Base-by-base conservation (phyloP, 1,284 basidiomycete genomes). In the Ustilago tritici region DNA sequence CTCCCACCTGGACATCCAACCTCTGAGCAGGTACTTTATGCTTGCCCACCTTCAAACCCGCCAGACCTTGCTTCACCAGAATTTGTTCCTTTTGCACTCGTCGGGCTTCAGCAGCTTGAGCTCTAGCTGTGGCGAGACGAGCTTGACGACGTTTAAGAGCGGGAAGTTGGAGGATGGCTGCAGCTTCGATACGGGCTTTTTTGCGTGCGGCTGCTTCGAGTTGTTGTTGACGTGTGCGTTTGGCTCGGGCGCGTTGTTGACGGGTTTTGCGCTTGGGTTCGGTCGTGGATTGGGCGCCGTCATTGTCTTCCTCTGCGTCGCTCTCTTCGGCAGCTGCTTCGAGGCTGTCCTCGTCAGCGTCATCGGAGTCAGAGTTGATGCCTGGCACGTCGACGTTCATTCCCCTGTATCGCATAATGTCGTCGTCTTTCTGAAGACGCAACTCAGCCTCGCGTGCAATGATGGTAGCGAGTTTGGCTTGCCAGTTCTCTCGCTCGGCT, bases 1-100 rank as follows among this genome's bases (percentile, higher is more conserved):
- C 95, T 6, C 93, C 93, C 0, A 96, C 89, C 87, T 98, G 95
- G 15, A 98, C 95, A 56, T 92, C 92, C 23, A 75, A 36, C 14
- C 61, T 61, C 35, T 53, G 46, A 15, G 63, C 49, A 0, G 76
- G 76, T 3, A 83, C 80, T 19, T 43, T 62, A 55, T 80, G 60
- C 34, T 79, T 78, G 19, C 83, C 79, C 15, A 82, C 46, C 28
- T 79, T 78, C 8, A 54, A 2, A 7, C 83, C 83, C 9, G 73
- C 58, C 2, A 84, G 64, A 10, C 83, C 83, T 9, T 73, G 52
- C n/a, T 53, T 40, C 17, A 61, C 38, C 36, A 80, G 63, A 7
- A 65, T 50, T 32, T 65, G 56, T 8, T 61, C 32, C 61, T 82
- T 82, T 5, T 66, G 40, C 32, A 65, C 32, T 2, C 71, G 70